phyloP scores from a whole-genome alignment of 805 yeast species.

The Schwanniomyces pseudopolymorphus region DNA sequence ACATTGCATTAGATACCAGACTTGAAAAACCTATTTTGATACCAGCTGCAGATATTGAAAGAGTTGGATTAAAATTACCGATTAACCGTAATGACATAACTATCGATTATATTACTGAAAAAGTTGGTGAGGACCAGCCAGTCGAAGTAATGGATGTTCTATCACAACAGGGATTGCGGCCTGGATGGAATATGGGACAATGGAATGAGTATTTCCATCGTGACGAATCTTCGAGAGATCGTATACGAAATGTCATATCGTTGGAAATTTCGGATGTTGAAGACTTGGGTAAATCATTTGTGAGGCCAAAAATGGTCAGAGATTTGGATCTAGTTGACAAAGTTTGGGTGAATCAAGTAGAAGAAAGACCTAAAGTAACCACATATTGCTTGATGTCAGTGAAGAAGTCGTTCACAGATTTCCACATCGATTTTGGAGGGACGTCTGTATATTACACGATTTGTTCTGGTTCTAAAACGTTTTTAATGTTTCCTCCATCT shows the following conservation, averaged over 20 bases:
- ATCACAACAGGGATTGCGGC: slow-evolving; percentile 64
- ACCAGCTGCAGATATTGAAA: slow-evolving; percentile 24
- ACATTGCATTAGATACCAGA: slow-evolving; percentile 32
- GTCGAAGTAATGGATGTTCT: slow-evolving; percentile 89
- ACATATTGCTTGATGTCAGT: slow-evolving; percentile 87
- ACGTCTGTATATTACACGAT: slow-evolving; percentile 89
- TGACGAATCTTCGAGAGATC: slow-evolving; percentile 48
- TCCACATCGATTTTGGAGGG: slow-evolving; percentile 91
- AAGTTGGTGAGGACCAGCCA: slow-evolving; percentile 60
- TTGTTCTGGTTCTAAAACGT: slow-evolving; percentile 69
- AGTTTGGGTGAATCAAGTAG: slow-evolving; percentile 50
- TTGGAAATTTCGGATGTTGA: slow-evolving; percentile 67
- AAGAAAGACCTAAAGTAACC: slow-evolving; percentile 58
- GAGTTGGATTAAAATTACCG: slow-evolving; percentile 58
- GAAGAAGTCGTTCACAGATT: slow-evolving; percentile 77
- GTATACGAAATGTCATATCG: slow-evolving; percentile 78
- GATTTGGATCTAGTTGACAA: slow-evolving; percentile 66
- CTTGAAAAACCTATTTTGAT: slow-evolving; percentile 48
- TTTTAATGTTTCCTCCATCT: slow-evolving; percentile 80
- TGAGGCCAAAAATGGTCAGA: slow-evolving; percentile 66
- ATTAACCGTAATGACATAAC: slow-evolving; percentile 35
- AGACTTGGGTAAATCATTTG: slow-evolving; percentile 45
- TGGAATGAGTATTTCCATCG: slow-evolving; percentile 74
- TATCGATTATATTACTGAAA: slow-evolving; percentile 54
- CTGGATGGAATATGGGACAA: slow-evolving; percentile 65